These are phyloP conservation scores for Colletotrichum sp. DNA, from an alignment of 2,329 filamentous ascomycete genomes.

Conservation along the genomic window DNA sequence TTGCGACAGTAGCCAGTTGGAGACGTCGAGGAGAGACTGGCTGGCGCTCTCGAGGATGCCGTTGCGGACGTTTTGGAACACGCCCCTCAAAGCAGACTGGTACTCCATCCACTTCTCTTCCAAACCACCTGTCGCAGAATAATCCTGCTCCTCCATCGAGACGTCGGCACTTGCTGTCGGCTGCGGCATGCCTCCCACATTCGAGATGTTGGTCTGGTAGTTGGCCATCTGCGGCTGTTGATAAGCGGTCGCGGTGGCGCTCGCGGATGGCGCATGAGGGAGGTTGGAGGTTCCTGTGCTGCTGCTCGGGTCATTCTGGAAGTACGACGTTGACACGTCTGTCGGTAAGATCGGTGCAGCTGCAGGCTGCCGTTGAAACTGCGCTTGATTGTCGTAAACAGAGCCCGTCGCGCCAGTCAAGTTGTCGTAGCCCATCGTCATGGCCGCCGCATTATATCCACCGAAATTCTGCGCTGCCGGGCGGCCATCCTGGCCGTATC, in stretches of 20 bases:
- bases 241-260: slow-evolving; percentile 64
- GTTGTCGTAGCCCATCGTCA: slow-evolving; percentile 73
- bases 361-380: slow-evolving; percentile 80
- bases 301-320: slow-evolving; percentile 69
- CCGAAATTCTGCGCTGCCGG: slow-evolving; percentile 59
- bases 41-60: slow-evolving; percentile 55
- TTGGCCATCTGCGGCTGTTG: slow-evolving; percentile 62
- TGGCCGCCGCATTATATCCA: slow-evolving; percentile 61
- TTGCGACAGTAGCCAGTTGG: slow-evolving; percentile 61
- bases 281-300: slow-evolving; percentile 61
- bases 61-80: slow-evolving; percentile 73
- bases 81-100: slow-evolving; percentile 64
- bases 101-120: slow-evolving; percentile 74
- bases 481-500: slow-evolving; percentile 68
- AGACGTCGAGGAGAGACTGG: slow-evolving; percentile 57
- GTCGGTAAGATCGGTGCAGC: slow-evolving; percentile 75
- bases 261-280: slow-evolving; percentile 53
- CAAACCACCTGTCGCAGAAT: slow-evolving; percentile 58
- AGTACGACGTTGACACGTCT: slow-evolving; percentile 77
- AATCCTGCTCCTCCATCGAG: slow-evolving; percentile 63
- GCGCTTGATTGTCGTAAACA: slow-evolving; percentile 78
- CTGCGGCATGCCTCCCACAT: slow-evolving; percentile 51
- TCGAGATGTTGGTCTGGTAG: slow-evolving; percentile 53
- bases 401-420: slow-evolving; percentile 39
- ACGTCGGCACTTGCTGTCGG: slow-evolving; percentile 44